Evolutionary conservation across 164 flowering plant genomes (phyloP).

Genomic region (Euptelea pleiosperma): DNA sequence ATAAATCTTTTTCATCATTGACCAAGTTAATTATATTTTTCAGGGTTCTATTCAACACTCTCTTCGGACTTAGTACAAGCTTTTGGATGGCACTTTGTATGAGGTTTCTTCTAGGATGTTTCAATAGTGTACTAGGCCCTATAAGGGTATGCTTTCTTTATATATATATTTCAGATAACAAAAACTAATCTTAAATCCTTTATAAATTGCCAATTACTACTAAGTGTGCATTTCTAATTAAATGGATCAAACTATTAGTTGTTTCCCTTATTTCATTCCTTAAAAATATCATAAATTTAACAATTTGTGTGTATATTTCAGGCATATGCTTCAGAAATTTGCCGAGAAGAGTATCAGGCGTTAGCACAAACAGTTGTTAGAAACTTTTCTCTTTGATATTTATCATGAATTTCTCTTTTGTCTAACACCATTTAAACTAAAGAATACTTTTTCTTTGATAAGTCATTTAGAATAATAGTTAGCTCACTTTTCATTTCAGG

Average conservation of each 20-base stretch:
- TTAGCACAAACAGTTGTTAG: slow-evolving; percentile 48
- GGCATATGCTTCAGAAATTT: slow-evolving; percentile 65
- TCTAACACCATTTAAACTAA: too few species aligned
- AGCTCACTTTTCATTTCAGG: slow-evolving; percentile 21
- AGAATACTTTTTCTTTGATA: too few species aligned
- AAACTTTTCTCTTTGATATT: not conserved
- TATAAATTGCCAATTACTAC: too few species aligned
- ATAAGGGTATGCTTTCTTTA: slow-evolving; percentile 59
- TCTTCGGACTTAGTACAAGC: too few species aligned
- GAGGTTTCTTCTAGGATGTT: slow-evolving; percentile 65
- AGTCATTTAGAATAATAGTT: not conserved
- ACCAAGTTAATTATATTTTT: too few species aligned
- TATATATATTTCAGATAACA: too few species aligned
- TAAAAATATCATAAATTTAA: too few species aligned
- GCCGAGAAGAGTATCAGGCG: slow-evolving; percentile 47
- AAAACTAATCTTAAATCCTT: too few species aligned
- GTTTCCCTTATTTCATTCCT: not conserved
- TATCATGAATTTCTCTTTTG: not conserved
- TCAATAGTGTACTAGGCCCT: slow-evolving; percentile 66
- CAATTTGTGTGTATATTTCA: slow-evolving; percentile 10
- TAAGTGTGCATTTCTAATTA: too few species aligned
- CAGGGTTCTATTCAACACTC: slow-evolving; percentile 68
- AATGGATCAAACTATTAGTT: too few species aligned
- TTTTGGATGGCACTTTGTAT: slow-evolving; percentile 68
- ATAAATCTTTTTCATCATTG: too few species aligned